phyloP scores from a whole-genome alignment of 495 filamentous ascomycete genomes.

The Aspergillus ellipticus region DNA sequence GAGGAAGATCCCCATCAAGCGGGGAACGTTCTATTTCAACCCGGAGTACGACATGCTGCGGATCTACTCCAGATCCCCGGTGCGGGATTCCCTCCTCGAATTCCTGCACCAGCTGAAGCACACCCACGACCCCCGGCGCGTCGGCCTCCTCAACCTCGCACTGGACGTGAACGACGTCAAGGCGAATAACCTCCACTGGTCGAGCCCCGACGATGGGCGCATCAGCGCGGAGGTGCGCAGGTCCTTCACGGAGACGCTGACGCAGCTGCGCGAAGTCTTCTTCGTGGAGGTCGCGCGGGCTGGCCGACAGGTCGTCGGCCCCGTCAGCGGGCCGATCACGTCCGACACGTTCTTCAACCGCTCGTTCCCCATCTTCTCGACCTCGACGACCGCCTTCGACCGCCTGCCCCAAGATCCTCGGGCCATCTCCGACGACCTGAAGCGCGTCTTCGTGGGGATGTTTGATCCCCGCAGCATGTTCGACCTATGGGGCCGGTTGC shows the following conservation, averaged over 20 bases:
- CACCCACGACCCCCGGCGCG: not conserved
- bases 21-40: not conserved
- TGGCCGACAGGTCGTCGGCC: not conserved
- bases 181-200: not conserved
- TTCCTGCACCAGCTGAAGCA: not conserved
- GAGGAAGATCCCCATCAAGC: not conserved
- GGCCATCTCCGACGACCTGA: slow-evolving; percentile 1
- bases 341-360: not conserved
- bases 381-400: not conserved
- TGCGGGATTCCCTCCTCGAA: not conserved
- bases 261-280: slow-evolving; percentile 7
- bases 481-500: not conserved
- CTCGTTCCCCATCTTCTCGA: not conserved
- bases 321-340: not conserved
- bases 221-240: not conserved
- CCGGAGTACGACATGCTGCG: not conserved
- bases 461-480: not conserved
- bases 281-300: not conserved
- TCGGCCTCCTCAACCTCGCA: not conserved
- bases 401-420: not conserved
- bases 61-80: not conserved
- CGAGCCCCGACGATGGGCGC: not conserved
- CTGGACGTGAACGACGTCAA: not conserved
- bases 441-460: not conserved
- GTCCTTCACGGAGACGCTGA: not conserved